Percentiles rank a stretch among this genome's conserved stretches.
These are phyloP conservation scores for Zasmidium angulare DNA, from an alignment of 2,329 filamentous ascomycete species.

Conservation along the genomic window DNA sequence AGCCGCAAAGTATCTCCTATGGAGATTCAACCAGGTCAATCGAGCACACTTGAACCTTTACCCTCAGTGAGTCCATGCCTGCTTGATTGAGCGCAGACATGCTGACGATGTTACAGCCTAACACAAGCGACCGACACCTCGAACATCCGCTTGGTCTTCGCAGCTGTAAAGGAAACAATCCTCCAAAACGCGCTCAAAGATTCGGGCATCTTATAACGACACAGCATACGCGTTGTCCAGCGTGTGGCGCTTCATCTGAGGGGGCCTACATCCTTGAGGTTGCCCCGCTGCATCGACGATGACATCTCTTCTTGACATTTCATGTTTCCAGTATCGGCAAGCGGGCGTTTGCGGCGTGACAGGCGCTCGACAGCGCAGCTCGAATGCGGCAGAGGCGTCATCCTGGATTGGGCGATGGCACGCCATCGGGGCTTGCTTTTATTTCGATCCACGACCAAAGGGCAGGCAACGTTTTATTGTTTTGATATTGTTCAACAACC, in stretches of 20 bases:
- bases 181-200: slow-evolving; percentile 97
- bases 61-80: slow-evolving; percentile 72
- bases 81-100: slow-evolving; percentile 10
- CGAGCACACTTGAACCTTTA: slow-evolving; percentile 93
- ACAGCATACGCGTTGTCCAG: not conserved
- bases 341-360: slow-evolving; percentile 21
- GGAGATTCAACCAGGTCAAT: slow-evolving; percentile 99
- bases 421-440: slow-evolving; percentile 5
- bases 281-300: slow-evolving; percentile 9
- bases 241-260: slow-evolving; percentile 18
- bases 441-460: slow-evolving; percentile 1
- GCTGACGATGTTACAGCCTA: slow-evolving; percentile 58
- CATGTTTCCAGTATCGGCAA: slow-evolving; percentile 11
- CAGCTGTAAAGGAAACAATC: slow-evolving; percentile 97
- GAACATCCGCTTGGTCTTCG: slow-evolving; percentile 96
- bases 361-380: slow-evolving; percentile 19
- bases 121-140: slow-evolving; percentile 99
- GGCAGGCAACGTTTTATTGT: slow-evolving; percentile 9
- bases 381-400: slow-evolving; percentile 22
- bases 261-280: slow-evolving; percentile 7
- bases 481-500: slow-evolving; percentile 10
- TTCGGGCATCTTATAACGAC: slow-evolving; percentile 75
- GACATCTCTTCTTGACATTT: slow-evolving; percentile 13
- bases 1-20: slow-evolving; percentile 94
- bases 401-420: slow-evolving; percentile 5